phyloP scores from a whole-genome alignment of 305 asterid genomes.

The Fraxinus xanthoxyloides region DNA sequence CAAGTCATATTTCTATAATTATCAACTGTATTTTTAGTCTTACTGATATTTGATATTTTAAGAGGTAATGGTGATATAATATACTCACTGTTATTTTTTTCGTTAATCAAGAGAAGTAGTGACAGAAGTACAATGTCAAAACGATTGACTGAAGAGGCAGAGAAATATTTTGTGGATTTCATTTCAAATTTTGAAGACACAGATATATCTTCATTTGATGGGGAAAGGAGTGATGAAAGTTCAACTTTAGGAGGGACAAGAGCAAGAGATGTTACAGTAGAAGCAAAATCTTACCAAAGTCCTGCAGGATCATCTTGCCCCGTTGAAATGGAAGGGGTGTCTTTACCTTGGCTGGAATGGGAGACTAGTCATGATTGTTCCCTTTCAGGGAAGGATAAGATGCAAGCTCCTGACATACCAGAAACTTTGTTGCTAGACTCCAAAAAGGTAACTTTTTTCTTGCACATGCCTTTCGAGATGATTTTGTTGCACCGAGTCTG shows the following conservation, averaged over 20 bases:
- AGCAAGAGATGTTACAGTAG: conserved; percentile 41
- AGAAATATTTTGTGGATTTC: conserved; percentile 78
- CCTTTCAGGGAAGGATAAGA: conserved; percentile 31
- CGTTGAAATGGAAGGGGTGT: conserved; percentile 76
- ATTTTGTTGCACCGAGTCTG: not conserved
- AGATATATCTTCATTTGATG: conserved; percentile 91
- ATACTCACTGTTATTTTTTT: not conserved
- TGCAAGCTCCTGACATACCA: conserved; percentile 50
- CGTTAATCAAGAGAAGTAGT: conserved; percentile 64
- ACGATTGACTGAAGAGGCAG: conserved; percentile 76
- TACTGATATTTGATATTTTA: not conserved
- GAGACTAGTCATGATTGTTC: conserved; percentile 69
- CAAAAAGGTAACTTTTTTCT: conserved; percentile 43
- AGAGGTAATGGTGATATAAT: not conserved
- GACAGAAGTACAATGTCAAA: conserved; percentile 58
- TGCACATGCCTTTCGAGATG: not conserved
- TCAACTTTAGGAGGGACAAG: conserved; percentile 63
- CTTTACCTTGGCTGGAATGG: conserved; percentile 97
- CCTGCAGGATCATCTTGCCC: conserved; percentile 41
- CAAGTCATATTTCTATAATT: not conserved
- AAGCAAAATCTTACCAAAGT: conserved; percentile 40
- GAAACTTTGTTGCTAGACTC: conserved; percentile 46
- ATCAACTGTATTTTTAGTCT: not conserved
- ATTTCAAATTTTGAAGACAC: conserved; percentile 80
- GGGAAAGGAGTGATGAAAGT: conserved; percentile 85